A percentile compares a stretch with the other conserved stretches of the same genome.
Evolutionary conservation across 768 basidiomycete species (phyloP).

Genomic region (Vararia minispora): DNA sequence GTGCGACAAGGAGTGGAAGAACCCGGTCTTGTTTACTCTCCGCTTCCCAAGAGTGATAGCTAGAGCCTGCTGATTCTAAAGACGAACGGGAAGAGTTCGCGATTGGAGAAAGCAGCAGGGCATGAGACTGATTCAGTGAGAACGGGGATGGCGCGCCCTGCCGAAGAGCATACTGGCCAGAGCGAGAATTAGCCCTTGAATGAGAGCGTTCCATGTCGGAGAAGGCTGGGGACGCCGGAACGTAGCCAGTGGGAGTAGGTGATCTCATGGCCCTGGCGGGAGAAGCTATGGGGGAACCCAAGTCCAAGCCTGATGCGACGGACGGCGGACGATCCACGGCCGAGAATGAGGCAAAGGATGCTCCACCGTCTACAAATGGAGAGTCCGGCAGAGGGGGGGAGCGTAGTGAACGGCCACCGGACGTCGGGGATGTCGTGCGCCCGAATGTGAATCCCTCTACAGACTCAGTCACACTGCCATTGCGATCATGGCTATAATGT

Average conservation of each 20-base stretch:
- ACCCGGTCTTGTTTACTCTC: slow-evolving; percentile 42
- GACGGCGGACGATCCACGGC: slow-evolving; percentile 29
- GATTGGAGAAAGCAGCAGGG: slow-evolving; percentile 57
- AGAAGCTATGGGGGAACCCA: slow-evolving; percentile 33
- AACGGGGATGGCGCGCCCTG: slow-evolving; percentile 35
- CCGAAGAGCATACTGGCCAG: slow-evolving; percentile 4
- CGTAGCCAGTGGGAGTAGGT: slow-evolving; percentile 54
- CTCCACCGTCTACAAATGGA: slow-evolving; percentile 32
- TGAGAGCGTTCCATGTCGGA: slow-evolving; percentile 16
- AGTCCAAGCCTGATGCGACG: slow-evolving; percentile 38
- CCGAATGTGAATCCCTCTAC: no score
- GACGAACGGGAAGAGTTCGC: slow-evolving; percentile 73
- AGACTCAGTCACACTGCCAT: no score
- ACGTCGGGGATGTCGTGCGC: slow-evolving; percentile 17
- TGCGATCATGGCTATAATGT: neutral
- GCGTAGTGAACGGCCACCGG: slow-evolving; percentile 30
- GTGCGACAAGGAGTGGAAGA: slow-evolving; percentile 41
- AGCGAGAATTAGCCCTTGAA: neutral
- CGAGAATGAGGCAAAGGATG: neutral
- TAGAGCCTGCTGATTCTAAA: slow-evolving; percentile 70
- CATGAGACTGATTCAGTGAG: slow-evolving; percentile 38
- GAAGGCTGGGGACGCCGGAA: slow-evolving; percentile 40
- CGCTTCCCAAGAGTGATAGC: slow-evolving; percentile 74
- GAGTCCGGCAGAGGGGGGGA: slow-evolving; percentile 53
- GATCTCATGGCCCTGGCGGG: slow-evolving; percentile 38